Percentiles rank a stretch among this genome's conserved stretches.
Conservation (phyloP, 495 filamentous ascomycete species). For the Aspergillus bridgeri region DNA sequence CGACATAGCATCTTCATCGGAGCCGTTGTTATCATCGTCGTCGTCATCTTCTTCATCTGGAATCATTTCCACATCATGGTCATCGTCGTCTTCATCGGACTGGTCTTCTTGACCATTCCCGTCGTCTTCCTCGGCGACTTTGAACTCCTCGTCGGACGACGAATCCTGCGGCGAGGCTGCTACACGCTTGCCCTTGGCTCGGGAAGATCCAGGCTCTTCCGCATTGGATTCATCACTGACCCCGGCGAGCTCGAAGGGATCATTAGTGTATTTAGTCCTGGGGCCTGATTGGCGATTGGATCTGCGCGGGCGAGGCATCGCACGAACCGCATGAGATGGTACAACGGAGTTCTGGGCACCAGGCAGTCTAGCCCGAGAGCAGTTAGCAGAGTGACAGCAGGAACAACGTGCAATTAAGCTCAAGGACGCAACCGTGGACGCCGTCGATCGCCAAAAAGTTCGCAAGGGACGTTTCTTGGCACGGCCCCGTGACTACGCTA, state of each 20-base stretch:
- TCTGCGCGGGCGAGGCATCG: slow-evolving; percentile 36
- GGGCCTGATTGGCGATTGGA: slow-evolving; percentile 35
- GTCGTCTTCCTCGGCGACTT: slow-evolving; percentile 11
- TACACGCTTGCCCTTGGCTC: slow-evolving; percentile 19
- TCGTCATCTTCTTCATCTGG: slow-evolving; percentile 10
- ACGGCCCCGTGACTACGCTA: no score
- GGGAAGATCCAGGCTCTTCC: slow-evolving; percentile 3
- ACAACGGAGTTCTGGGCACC: neutral
- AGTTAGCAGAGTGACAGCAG: neutral
- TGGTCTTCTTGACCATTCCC: slow-evolving; percentile 12
- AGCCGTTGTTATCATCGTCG: slow-evolving; percentile 11
- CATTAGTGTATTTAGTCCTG: slow-evolving; percentile 33
- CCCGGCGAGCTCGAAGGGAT: slow-evolving; percentile 32
- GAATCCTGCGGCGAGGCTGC: slow-evolving; percentile 10
- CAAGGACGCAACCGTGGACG: no score
- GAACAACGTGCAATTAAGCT: no score
- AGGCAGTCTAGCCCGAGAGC: neutral
- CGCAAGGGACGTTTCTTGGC: no score
- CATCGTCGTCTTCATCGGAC: slow-evolving; percentile 19
- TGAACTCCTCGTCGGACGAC: slow-evolving; percentile 27
- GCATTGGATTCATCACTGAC: slow-evolving; percentile 31
- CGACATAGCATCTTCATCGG: slow-evolving; percentile 15
- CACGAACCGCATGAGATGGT: slow-evolving; percentile 12
- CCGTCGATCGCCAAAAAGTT: no score
- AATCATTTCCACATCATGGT: slow-evolving; percentile 9